Conservation (phyloP, 345 rosid genomes). For the Citrus glauca region DNA sequence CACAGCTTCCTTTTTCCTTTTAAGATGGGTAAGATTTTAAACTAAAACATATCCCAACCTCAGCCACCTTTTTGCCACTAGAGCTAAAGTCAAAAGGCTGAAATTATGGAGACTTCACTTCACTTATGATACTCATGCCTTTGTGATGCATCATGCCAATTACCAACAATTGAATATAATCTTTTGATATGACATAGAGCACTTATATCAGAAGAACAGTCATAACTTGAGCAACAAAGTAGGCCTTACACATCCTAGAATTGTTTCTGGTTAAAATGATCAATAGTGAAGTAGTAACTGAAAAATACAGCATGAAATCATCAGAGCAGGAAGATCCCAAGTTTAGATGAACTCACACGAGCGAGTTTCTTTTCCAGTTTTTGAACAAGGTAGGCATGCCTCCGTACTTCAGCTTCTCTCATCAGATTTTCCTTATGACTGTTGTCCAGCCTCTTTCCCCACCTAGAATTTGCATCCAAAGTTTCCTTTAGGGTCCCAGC, state of each 20-base stretch:
- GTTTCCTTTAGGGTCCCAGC: conserved; percentile 90
- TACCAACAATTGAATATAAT: not conserved
- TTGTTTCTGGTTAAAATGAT: conserved; percentile 3
- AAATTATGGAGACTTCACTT: not conserved
- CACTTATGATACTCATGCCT: not conserved
- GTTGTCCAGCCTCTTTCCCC: conserved; percentile 69
- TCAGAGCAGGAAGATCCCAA: conserved; percentile 6
- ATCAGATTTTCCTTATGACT: conserved; percentile 46
- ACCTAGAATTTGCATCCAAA: conserved; percentile 70
- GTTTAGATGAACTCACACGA: conserved; percentile 50
- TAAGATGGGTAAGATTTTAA: not conserved
- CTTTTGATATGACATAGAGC: not conserved
- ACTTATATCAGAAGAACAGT: not conserved
- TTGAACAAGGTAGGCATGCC: conserved; percentile 59
- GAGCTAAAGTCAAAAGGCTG: not conserved
- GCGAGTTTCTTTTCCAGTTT: conserved; percentile 75
- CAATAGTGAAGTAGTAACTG: not conserved
- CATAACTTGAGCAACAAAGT: not conserved
- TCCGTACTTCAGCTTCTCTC: conserved; percentile 63
- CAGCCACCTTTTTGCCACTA: not conserved
- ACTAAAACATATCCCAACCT: not conserved
- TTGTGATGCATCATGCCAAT: not conserved
- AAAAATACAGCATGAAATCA: not conserved
- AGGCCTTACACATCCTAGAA: not conserved
- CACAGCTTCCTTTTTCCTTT: not conserved